These are phyloP conservation scores for Moniliella sp. DNA, from an alignment of 1,284 basidiomycete species.

Conservation along the genomic window DNA sequence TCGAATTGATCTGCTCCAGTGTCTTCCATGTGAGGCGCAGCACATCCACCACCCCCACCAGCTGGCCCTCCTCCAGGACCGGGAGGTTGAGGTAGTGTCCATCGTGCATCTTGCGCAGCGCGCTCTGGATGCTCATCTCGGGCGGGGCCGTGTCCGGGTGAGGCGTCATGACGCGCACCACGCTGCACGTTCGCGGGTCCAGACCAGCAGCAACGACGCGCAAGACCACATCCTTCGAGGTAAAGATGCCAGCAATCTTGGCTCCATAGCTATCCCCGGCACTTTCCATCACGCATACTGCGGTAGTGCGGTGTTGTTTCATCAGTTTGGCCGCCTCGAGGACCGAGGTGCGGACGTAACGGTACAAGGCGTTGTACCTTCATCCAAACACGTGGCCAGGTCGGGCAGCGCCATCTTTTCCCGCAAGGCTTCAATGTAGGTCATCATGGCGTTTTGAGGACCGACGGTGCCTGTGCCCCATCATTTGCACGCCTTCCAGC, in stretches of 20 bases:
- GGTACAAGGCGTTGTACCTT: constrained; percentile 74
- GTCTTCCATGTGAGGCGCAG: constrained; percentile 96
- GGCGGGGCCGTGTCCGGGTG: constrained; percentile 91
- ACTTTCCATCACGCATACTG: constrained; percentile 87
- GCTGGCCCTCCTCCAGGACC: constrained; percentile 43
- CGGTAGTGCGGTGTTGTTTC: constrained; percentile 87
- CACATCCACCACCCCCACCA: constrained; percentile 82
- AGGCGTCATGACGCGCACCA: constrained; percentile 96
- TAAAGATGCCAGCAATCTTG: constrained; percentile 92
- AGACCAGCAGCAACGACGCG: constrained; percentile 98
- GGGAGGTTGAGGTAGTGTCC: constrained; percentile 96
- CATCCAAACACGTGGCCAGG: constrained; percentile 79
- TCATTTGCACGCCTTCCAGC: constrained; percentile 88
- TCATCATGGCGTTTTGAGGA: constrained; percentile 36
- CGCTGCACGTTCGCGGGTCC: constrained; percentile 75
- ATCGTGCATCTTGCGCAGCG: constrained; percentile 95
- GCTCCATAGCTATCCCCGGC: constrained; percentile 36
- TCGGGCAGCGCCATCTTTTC: constrained; percentile 92
- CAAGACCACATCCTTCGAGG: constrained; percentile 90
- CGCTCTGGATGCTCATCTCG: constrained; percentile 74
- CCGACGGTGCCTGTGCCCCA: constrained; percentile 48
- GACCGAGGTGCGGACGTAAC: constrained; percentile 84
- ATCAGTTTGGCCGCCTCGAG: constrained; percentile 83
- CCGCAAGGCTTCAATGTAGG: constrained; percentile 80
- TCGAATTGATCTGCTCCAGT: constrained; percentile 45